A percentile compares a stretch with the other conserved stretches of the same genome.
These are phyloP conservation scores for Quercus tomentella DNA, from an alignment of 331 rosid genomes.

Conservation along the genomic window DNA sequence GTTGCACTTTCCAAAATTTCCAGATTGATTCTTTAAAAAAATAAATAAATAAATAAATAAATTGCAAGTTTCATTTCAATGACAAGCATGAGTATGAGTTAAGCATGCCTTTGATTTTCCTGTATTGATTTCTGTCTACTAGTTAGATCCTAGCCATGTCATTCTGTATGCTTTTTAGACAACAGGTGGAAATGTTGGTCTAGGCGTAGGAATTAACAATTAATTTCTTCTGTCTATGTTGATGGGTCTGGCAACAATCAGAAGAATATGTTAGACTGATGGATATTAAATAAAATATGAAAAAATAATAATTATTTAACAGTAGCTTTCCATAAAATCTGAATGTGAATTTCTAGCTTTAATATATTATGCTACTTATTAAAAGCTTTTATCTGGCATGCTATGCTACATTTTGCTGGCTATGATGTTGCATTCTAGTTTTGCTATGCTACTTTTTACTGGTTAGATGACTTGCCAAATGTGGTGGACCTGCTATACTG, in stretches of 20 bases:
- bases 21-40: no score
- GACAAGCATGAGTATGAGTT: no score
- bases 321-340: background rate
- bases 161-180: background rate
- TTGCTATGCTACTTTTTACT: background rate
- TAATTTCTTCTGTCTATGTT: no score
- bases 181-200: background rate
- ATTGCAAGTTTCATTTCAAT: no score
- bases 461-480: background rate
- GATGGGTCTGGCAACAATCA: no score
- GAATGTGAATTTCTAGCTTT: background rate
- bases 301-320: background rate
- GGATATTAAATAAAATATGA: background rate
- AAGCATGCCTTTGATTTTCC: no score
- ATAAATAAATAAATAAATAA: no score
- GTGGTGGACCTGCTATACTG: background rate
- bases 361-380: background rate
- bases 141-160: no score
- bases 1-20: no score
- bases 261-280: background rate
- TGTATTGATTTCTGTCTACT: no score
- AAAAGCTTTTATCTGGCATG: no score
- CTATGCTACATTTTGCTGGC: background rate
- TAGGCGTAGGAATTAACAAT: no score
- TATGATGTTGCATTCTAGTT: background rate